These are phyloP conservation scores for Rhodotorula sp. DNA, from an alignment of 1,284 basidiomycete species.

Conservation along the genomic window DNA sequence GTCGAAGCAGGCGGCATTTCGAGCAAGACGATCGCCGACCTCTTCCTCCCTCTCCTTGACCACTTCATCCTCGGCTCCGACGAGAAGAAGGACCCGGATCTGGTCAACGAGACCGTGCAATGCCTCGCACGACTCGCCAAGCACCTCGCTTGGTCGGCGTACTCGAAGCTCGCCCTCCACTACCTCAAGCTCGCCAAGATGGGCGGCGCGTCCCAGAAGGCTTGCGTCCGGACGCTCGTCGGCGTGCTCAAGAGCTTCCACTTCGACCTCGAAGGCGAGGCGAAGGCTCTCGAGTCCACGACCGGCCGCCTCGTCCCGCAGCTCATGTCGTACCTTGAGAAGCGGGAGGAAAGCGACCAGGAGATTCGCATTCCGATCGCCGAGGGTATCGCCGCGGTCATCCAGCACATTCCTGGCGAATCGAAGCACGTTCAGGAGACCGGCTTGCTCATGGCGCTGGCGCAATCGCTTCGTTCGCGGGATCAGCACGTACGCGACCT, in stretches of 20 bases:
- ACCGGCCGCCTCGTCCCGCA: slow-evolving; percentile 63
- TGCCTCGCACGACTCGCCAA: slow-evolving; percentile 73
- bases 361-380: slow-evolving; percentile 82
- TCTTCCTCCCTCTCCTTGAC: slow-evolving; percentile 83
- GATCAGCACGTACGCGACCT: slow-evolving; percentile 93
- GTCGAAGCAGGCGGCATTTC: slow-evolving; percentile 69
- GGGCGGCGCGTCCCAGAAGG: slow-evolving; percentile 72
- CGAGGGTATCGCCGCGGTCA: slow-evolving; percentile 81
- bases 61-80: slow-evolving; percentile 73
- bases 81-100: slow-evolving; percentile 75
- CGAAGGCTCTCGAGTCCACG: slow-evolving; percentile 27
- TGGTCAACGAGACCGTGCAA: slow-evolving; percentile 85
- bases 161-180: slow-evolving; percentile 75
- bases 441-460: slow-evolving; percentile 76
- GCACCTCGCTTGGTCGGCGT: slow-evolving; percentile 78
- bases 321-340: slow-evolving; percentile 73
- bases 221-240: slow-evolving; percentile 83
- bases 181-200: slow-evolving; percentile 73
- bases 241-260: slow-evolving; percentile 88
- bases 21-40: slow-evolving; percentile 71
- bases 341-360: slow-evolving; percentile 70
- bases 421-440: slow-evolving; percentile 70
- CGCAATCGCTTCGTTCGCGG: slow-evolving; percentile 84
- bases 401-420: slow-evolving; percentile 72
- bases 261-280: slow-evolving; percentile 57